Percentiles rank a stretch among this genome's conserved stretches.
Evolutionary conservation across 2,329 filamentous ascomycete species (phyloP).

Genomic region (Aspergillus sp.): DNA sequence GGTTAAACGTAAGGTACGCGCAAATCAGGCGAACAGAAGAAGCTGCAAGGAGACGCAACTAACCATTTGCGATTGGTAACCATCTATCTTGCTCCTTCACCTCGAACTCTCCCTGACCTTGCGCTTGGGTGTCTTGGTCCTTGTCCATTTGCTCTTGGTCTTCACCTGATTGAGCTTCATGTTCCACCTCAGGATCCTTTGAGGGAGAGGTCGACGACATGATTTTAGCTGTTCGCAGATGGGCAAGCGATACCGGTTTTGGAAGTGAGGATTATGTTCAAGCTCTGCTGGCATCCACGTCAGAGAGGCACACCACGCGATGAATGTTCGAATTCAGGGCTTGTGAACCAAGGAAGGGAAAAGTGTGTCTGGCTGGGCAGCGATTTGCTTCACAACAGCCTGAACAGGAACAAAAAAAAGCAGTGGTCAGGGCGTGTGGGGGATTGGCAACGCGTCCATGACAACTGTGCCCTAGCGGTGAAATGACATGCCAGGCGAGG

Average conservation of each 20-base stretch:
- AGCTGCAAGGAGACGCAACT: conserved; percentile 59
- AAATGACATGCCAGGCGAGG: conserved; percentile 29
- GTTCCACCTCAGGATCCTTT: conserved; percentile 87
- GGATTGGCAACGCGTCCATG: conserved; percentile 36
- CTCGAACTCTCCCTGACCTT: conserved; percentile 87
- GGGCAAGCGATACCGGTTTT: conserved; percentile 42
- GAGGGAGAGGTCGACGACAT: conserved; percentile 96
- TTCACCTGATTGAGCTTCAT: conserved; percentile 90
- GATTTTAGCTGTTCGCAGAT: conserved; percentile 63
- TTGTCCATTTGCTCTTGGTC: conserved; percentile 87
- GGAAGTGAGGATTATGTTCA: conserved; percentile 37
- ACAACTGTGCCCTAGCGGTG: conserved; percentile 34
- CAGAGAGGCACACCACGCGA: conserved; percentile 41
- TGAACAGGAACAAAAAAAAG: conserved; percentile 28
- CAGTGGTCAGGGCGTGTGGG: conserved; percentile 33
- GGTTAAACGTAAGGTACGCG: conserved; percentile 50
- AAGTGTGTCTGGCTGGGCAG: conserved; percentile 42
- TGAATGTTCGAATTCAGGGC: conserved; percentile 30
- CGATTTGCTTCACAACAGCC: conserved; percentile 44
- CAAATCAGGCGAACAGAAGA: conserved; percentile 53
- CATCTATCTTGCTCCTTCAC: conserved; percentile 99
- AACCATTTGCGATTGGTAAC: conserved; percentile 99
- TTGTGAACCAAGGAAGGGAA: conserved; percentile 28
- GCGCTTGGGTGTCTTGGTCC: conserved; percentile 67
- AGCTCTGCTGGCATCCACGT: conserved; percentile 52